Base-by-base conservation (phyloP, 106 monocot species). In the Amphibolis antarctica region DNA sequence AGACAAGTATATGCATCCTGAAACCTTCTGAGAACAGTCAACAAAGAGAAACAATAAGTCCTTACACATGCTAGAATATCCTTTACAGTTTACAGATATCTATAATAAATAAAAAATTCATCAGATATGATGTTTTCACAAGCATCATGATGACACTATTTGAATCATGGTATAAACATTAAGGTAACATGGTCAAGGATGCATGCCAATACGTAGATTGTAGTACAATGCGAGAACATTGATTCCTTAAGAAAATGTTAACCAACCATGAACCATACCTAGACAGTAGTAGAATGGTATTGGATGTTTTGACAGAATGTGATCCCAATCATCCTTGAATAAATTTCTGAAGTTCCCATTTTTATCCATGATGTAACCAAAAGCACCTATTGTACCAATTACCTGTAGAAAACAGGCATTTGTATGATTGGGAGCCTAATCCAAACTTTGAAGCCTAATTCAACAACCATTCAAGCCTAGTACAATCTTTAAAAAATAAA, bases 251-350 rank as follows among this genome's bases (percentile, higher is more conserved):
- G 60, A 42, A 43, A 61, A 46, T 21, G 23, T 64, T 28, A 25
- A 53, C 47, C 13, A 63, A 9, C 27, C 22, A 42, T 81, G 89
- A 63, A 9, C 27, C 22, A 42, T 81, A 94, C 93, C 93, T 66
- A 86, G 46, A 68, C 89, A 94, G 69, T 94, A 94, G 71, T 94
- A 94, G 64, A 94, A 94, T 24, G 93, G 89, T 65, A 94, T 77
- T 25, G 89, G 93, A 74, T 94, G 93, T 62, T 89, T 94, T 51
- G 93, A 94, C 48, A 94, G 69, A 67, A 94, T 74, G 56, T 79
- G 88, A 62, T 88, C 86, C 93, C 93, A 94, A 59, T 85, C 75
- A 77, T 94, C 89, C 65, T 75, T 77, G 56, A 94, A 94, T 27
- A 86, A 86, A 70, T 94, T 94, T 69, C 93, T 85, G 70, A 94